These are phyloP conservation scores for Sugiyamaella floridensis DNA, from an alignment of 805 yeast species.

Conservation along the genomic window DNA sequence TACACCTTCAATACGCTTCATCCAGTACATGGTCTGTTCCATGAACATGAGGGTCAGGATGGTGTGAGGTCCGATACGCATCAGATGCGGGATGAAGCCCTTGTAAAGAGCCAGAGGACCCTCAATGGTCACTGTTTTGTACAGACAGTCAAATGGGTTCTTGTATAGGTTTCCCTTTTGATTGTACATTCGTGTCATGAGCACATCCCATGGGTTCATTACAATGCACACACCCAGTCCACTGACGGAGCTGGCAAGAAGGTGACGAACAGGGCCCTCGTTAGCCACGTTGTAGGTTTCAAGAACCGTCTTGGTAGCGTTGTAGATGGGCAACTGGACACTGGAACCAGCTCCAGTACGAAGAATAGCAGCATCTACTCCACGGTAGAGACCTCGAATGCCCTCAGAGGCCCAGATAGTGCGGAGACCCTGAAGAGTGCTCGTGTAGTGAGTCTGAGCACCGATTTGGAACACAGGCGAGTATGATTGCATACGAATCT, in stretches of 20 bases:
- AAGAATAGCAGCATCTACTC: slow-evolving; percentile 89
- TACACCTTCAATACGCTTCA: slow-evolving; percentile 38
- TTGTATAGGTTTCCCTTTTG: slow-evolving; percentile 82
- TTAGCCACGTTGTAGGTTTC: slow-evolving; percentile 44
- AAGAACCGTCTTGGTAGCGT: slow-evolving; percentile 60
- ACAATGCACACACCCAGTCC: slow-evolving; percentile 91
- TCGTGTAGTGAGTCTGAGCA: slow-evolving; percentile 82
- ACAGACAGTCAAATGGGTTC: slow-evolving; percentile 83
- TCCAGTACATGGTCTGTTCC: slow-evolving; percentile 84
- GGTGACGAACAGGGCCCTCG: slow-evolving; percentile 65
- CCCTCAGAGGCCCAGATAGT: slow-evolving; percentile 65
- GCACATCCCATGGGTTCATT: slow-evolving; percentile 97
- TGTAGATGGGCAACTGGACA: slow-evolving; percentile 89
- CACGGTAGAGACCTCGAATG: slow-evolving; percentile 70
- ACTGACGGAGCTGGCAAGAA: slow-evolving; percentile 65
- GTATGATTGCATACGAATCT: slow-evolving; percentile 95
- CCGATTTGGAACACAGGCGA: slow-evolving; percentile 67
- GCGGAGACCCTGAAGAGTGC: slow-evolving; percentile 59
- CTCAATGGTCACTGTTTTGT: slow-evolving; percentile 74
- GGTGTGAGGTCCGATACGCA: slow-evolving; percentile 94
- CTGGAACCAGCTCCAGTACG: slow-evolving; percentile 96
- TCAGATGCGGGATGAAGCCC: slow-evolving; percentile 88
- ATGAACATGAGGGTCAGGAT: slow-evolving; percentile 78
- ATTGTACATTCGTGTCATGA: slow-evolving; percentile 89
- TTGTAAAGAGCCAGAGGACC: slow-evolving; percentile 87